A percentile compares a stretch with the other conserved stretches of the same genome.
Conservation (phyloP, 768 basidiomycete genomes). For the Hygrocybe punicea region DNA sequence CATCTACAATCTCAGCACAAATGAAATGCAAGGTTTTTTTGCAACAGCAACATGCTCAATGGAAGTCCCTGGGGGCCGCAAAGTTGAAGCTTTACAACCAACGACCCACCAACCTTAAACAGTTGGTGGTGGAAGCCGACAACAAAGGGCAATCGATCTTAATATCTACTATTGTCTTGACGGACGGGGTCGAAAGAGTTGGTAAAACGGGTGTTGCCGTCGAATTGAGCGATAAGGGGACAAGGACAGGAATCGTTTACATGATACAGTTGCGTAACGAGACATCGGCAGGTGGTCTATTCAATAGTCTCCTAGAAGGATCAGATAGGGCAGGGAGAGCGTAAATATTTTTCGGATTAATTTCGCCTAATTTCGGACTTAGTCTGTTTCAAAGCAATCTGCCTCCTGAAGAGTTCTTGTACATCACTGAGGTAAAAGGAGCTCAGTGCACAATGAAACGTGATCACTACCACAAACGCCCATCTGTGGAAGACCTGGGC, state of each 20-base stretch:
- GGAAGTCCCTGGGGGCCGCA: conserved; percentile 91
- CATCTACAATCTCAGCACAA: conserved; percentile 75
- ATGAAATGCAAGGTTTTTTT: conserved; percentile 99
- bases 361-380: neutral
- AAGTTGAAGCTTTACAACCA: conserved; percentile 84
- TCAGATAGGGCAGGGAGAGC: conserved; percentile 59
- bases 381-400: neutral
- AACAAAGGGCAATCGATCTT: conserved; percentile 70
- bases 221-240: conserved; percentile 89
- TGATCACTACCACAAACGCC: conserved; percentile 86
- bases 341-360: conserved; percentile 1
- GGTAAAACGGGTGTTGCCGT: conserved; percentile 98
- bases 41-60: conserved; percentile 93
- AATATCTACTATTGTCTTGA: conserved; percentile 93
- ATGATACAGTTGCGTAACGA: conserved; percentile 97
- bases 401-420: neutral
- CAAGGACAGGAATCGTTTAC: conserved; percentile 89
- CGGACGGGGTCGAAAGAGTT: conserved; percentile 96
- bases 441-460: conserved; percentile 68
- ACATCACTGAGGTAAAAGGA: conserved; percentile 34
- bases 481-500: conserved; percentile 73
- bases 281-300: conserved; percentile 76
- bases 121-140: conserved; percentile 90
- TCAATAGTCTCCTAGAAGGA: conserved; percentile 81
- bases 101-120: conserved; percentile 85